Base-by-base conservation (phyloP, 2,329 filamentous ascomycete genomes). In the Scedosporium boydii region DNA sequence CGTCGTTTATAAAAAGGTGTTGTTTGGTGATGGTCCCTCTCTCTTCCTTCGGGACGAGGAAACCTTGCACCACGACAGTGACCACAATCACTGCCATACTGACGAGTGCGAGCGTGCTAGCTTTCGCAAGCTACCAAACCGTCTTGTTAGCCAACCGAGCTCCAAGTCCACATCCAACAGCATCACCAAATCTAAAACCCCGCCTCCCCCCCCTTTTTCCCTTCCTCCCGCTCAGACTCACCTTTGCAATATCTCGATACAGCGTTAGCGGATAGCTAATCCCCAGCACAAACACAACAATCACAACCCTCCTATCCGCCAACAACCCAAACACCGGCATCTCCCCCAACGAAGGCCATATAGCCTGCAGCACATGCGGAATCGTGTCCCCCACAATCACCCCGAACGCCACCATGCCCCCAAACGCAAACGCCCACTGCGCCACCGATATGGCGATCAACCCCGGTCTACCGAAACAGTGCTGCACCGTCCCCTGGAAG, bases 401-500 rank as follows among this genome's bases (percentile, higher is more conserved):
- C 67, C 93, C 95, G 74, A 98, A 99, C 14, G 95, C 95, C 62
- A 99, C 86, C 95, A 99, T 99, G 66, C 95, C 95, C 63, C 95
- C 95, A 78, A 98, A 99, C 2, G 95, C 95, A 81, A 99, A 99
- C 29, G 91, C 88, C 93, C 93, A 99, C 78, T 99, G 95, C 59
- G 95, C 95, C 65, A 98, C 67, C 64, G 79, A 82, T 67, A 99
- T 97, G 64, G 95, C 93, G 67, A 99, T 85, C 62, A 99, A 80
- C 0, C 95, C 95, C 18, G 88, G 82, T 69, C 86, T 87, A 5
- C 95, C 95, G 76, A 96, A 99, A 77, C 95, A 99, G 75, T 93
- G 87, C 76, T 97, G 88, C 71, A 99, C 92, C 0, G 95, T 99
- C 46, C 91, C 90, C 77, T 99, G 95, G 72, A 98, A 99, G 62